A percentile compares a stretch with the other conserved stretches of the same genome.
Evolutionary conservation across 495 filamentous ascomycete species (phyloP).

Genomic region (Rostrohypoxylon terebratum): DNA sequence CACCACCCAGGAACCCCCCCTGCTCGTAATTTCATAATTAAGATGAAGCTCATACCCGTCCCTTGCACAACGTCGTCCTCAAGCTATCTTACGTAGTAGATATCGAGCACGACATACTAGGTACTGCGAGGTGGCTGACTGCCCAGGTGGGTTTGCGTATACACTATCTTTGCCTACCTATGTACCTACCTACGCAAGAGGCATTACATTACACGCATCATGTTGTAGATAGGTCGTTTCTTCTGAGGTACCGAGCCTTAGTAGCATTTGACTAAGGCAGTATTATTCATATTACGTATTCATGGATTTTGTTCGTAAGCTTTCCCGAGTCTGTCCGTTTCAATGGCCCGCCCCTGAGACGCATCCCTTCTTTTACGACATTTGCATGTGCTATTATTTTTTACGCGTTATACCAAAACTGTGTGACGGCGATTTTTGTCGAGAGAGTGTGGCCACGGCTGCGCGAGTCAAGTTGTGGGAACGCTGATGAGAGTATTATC

Average conservation of each 20-base stretch:
- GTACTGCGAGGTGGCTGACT: no score
- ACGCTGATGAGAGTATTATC: slow-evolving; percentile 20
- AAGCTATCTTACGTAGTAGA: slow-evolving; percentile 18
- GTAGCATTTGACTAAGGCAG: slow-evolving; percentile 10
- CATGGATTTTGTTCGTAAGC: neutral
- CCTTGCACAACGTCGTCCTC: slow-evolving; percentile 43
- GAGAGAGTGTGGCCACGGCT: slow-evolving; percentile 6
- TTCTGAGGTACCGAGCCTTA: neutral
- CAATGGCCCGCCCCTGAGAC: neutral
- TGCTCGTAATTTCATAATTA: slow-evolving; percentile 44
- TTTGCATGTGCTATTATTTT: no score
- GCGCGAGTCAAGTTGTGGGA: slow-evolving; percentile 35
- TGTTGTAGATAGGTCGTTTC: neutral
- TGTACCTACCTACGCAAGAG: slow-evolving; percentile 6
- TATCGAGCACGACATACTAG: slow-evolving; percentile 43
- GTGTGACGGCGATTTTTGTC: neutral
- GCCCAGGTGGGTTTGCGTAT: slow-evolving; percentile 4
- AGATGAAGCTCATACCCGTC: slow-evolving; percentile 46
- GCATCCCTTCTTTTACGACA: neutral
- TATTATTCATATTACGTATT: neutral
- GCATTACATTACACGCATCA: neutral
- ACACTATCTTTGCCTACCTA: neutral
- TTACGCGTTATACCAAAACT: neutral
- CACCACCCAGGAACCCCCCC: slow-evolving; percentile 34
- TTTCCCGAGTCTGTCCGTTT: neutral